phyloP scores from a whole-genome alignment of 257 asterid species.

The Apocynum venetum region DNA sequence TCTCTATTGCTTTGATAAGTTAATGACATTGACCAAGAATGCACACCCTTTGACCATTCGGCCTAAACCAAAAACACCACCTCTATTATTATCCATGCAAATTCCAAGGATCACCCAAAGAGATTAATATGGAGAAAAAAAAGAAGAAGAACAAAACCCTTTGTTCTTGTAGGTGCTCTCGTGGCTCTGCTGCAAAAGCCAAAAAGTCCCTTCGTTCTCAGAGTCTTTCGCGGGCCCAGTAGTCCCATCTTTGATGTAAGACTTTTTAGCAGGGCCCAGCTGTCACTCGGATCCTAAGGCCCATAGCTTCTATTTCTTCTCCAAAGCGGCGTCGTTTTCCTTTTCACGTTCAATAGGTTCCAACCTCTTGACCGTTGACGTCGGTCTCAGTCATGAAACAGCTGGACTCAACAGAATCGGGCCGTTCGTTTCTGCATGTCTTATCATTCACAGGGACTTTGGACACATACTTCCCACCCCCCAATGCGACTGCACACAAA shows the following conservation, averaged over 20 bases:
- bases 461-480: not conserved
- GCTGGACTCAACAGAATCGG: conserved; percentile 25
- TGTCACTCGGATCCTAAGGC: not conserved
- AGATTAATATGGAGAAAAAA: no score
- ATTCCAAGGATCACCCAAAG: no score
- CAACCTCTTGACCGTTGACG: not conserved
- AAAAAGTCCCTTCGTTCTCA: not conserved
- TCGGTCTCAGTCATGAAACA: not conserved
- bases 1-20: no score
- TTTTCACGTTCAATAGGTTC: not conserved
- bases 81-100: no score
- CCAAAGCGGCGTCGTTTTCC: not conserved
- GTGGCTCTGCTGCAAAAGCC: not conserved
- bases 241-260: not conserved
- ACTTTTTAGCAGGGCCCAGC: not conserved
- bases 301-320: not conserved
- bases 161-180: no score
- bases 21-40: no score
- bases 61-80: no score
- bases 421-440: no score
- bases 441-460: not conserved
- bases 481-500: no score
- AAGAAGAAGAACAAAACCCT: no score
- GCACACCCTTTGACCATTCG: no score
- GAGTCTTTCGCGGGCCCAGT: not conserved